Base-by-base conservation (phyloP, 805 yeast species). In the Pichia ethanolica region DNA sequence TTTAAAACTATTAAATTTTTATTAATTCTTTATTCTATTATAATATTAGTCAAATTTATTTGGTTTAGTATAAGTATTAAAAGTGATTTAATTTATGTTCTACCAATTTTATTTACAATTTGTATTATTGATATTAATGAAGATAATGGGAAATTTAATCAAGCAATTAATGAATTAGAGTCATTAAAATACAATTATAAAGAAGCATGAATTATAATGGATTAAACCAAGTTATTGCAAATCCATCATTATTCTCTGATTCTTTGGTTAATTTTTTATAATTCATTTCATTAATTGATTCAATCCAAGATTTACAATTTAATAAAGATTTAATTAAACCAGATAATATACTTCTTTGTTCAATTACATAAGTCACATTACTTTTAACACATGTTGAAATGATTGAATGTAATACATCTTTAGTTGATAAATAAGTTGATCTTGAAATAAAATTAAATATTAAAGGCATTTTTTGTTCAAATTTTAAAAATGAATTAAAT, bases 401-500 rank as follows among this genome's bases (percentile, higher is more conserved):
- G 5, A 60, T 40, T 3, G 56, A 51, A 1, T 48, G 44, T 32
- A 56, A 49, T 3, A 44, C 32, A 25, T 51, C 50, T 35, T 51
- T 55, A 8, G 65, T 54, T 25, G 48, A 45, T 14, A 35, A 45
- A 40, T 59, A 53, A 8, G 50, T 56, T 9, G 49, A 35, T 34
- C 66, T 49, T n/a, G 63, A 52, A 38, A 58, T 48, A 49, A 53
- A 60, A 9, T 66, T 63, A 39, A 65, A 64, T 13, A 59, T 58
- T 27, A 67, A 42, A 1, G 71, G 71, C n/a, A 54, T 51, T 4
- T 37, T 33, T 5, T 41, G n/a, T 42, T 63, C 66, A 25, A 66
- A 48, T 9, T 57, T 42, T 34, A 61, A 11, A 14, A 56, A 55
- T 30, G 57, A 52, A 42, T 64, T 54, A 10, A 59, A 48, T 55